These are phyloP conservation scores for Phaeotremella fagi DNA, from an alignment of 768 basidiomycete species.

Conservation along the genomic window DNA sequence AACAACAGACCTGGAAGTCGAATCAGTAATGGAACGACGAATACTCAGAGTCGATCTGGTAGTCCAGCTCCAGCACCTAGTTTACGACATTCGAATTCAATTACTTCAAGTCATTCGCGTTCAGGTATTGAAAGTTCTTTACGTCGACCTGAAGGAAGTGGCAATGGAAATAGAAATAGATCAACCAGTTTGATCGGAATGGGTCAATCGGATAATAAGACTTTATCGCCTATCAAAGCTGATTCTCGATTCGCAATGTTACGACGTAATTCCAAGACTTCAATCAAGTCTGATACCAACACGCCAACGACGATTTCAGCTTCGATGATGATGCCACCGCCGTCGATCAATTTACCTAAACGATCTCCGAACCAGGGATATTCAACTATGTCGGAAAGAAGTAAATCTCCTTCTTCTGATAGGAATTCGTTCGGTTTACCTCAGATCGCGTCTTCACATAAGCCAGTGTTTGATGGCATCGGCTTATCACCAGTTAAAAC, in stretches of 20 bases:
- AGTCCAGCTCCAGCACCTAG: slow-evolving; percentile 3
- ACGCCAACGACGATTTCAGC: not conserved
- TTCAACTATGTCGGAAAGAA: too few relatives aligned
- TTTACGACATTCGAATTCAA: slow-evolving; percentile 21
- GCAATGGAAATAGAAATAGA: not conserved
- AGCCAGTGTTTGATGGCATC: slow-evolving; percentile 22
- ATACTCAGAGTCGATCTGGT: not conserved
- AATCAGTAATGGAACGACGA: too few relatives aligned
- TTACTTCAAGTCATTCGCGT: slow-evolving; percentile 2
- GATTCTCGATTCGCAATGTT: slow-evolving; percentile 8
- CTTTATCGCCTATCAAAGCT: slow-evolving; percentile 1
- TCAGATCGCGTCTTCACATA: slow-evolving; percentile 2
- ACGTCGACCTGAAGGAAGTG: not conserved
- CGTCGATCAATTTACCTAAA: not conserved
- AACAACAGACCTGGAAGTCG: slow-evolving; percentile 17
- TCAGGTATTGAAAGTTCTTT: not conserved
- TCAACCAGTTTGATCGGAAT: slow-evolving; percentile 9
- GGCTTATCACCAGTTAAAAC: slow-evolving; percentile 20
- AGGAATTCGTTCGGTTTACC: slow-evolving; percentile 10
- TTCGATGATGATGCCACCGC: not conserved
- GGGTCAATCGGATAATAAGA: not conserved
- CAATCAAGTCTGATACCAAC: not conserved
- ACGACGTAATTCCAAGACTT: slow-evolving; percentile 1
- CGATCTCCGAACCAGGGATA: not conserved
- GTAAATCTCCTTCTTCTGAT: not conserved